Evolutionary conservation across 139 green algal species (phyloP).

Genomic region (Helicosporidium sp.): DNA sequence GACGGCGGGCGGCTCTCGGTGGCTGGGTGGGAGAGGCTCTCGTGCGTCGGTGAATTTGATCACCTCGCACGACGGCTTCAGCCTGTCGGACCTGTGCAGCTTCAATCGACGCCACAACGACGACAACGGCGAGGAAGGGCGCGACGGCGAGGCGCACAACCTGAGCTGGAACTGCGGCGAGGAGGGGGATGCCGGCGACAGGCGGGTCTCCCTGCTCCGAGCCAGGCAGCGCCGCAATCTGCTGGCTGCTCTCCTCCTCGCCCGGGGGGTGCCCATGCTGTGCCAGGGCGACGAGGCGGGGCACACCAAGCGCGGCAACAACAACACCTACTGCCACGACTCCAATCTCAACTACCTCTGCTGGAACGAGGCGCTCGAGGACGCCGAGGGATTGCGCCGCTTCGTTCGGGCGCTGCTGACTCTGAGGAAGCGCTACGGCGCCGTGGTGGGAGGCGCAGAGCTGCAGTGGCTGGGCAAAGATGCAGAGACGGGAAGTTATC

Average conservation of each 20-base stretch:
- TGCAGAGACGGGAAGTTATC: no score
- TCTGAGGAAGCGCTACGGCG: not conserved
- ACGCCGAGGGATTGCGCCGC: constrained; percentile 45
- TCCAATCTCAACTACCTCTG: constrained; percentile 67
- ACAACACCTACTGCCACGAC: constrained; percentile 99
- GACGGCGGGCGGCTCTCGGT: constrained; percentile 34
- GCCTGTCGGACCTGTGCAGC: constrained; percentile 75
- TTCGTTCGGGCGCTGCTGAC: constrained; percentile 24
- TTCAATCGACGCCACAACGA: constrained; percentile 71
- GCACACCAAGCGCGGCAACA: constrained; percentile 85
- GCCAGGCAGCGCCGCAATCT: constrained; percentile 78
- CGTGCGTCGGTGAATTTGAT: constrained; percentile 86
- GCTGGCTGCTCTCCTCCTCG: constrained; percentile 60
- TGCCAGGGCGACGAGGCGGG: constrained; percentile 92
- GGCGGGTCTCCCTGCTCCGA: constrained; percentile 30
- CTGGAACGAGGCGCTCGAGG: constrained; percentile 39
- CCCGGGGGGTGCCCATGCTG: constrained; percentile 84
- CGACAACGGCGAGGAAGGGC: constrained; percentile 54
- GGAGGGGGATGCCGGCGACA: constrained; percentile 47
- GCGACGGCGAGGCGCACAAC: constrained; percentile 90
- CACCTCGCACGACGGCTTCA: constrained; percentile 93
- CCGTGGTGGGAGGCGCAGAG: no score
- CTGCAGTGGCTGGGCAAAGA: no score
- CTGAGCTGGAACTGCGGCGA: constrained; percentile 90
- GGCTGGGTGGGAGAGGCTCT: constrained; percentile 51